phyloP scores from a whole-genome alignment of 176 grass and related monocot genomes.

The Bromus sterilis region DNA sequence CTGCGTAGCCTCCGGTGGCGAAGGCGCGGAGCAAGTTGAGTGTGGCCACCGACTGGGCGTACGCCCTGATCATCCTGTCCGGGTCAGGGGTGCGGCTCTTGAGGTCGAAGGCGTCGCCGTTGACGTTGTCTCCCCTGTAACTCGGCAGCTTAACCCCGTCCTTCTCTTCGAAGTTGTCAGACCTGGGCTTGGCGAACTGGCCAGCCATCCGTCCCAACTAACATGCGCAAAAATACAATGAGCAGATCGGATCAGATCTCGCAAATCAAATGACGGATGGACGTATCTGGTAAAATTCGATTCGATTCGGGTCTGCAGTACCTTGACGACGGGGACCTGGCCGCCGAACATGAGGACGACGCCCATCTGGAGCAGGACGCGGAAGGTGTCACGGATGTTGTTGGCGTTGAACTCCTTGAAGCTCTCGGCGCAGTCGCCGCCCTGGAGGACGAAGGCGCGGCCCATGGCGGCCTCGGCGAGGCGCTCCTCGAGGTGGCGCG shows the following conservation, averaged over 20 bases:
- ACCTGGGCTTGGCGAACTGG: constrained; percentile 95
- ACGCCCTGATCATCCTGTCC: constrained; percentile 83
- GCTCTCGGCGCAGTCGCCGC: constrained; percentile 96
- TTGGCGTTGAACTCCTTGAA: constrained; percentile 99
- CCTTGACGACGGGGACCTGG: constrained; percentile 90
- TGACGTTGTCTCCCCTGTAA: constrained; percentile 95
- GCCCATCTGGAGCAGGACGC: constrained; percentile 95
- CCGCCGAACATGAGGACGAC: constrained; percentile 97
- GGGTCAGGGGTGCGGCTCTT: constrained; percentile 81
- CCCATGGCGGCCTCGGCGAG: constrained; percentile 84
- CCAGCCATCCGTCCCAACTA: constrained; percentile 96
- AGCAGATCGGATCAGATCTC: constrained; percentile 43
- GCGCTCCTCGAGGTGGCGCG: constrained; percentile 78
- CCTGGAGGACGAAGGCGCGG: constrained; percentile 86
- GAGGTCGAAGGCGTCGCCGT: constrained; percentile 64
- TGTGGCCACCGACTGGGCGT: constrained; percentile 71
- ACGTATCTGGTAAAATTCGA: background rate
- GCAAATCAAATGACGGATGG: background rate
- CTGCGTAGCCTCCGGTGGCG: constrained; percentile 87
- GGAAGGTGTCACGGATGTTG: constrained; percentile 97
- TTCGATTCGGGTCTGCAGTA: constrained; percentile 2
- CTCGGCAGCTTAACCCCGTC: constrained; percentile 89
- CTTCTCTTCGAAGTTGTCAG: constrained; percentile 60
- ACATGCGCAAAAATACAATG: background rate
- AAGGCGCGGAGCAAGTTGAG: constrained; percentile 91